A percentile compares a stretch with the other conserved stretches of the same genome.
Conservation (phyloP, 2,329 filamentous ascomycete genomes). For the Penicillium sp. region DNA sequence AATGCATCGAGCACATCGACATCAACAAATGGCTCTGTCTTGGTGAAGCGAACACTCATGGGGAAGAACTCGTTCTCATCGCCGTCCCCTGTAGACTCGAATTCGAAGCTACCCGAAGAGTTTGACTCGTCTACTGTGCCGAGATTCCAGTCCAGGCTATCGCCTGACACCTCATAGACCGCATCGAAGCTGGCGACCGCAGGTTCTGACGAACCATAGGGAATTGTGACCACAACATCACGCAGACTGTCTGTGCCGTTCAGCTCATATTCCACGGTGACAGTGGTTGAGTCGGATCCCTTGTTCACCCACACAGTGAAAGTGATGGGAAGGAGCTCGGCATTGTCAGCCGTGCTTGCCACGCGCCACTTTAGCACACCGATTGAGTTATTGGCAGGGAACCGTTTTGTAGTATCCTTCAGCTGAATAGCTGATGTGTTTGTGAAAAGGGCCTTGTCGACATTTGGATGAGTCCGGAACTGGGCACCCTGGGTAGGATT, state of each 20-base stretch:
- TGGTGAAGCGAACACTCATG: conserved; percentile 86
- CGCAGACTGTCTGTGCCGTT: conserved; percentile 71
- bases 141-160: conserved; percentile 90
- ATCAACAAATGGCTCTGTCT: conserved; percentile 79
- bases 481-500: conserved; percentile 76
- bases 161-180: conserved; percentile 86
- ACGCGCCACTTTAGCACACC: conserved; percentile 86
- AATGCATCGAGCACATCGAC: conserved; percentile 64
- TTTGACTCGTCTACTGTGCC: conserved; percentile 79
- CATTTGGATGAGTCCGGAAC: conserved; percentile 93
- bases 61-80: conserved; percentile 97
- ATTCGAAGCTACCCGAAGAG: conserved; percentile 82
- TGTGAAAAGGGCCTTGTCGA: conserved; percentile 83
- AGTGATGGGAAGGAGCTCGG: conserved; percentile 78
- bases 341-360: conserved; percentile 72
- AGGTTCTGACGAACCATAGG: conserved; percentile 78
- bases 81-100: conserved; percentile 76
- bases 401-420: conserved; percentile 78
- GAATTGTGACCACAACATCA: conserved; percentile 82
- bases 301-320: conserved; percentile 98
- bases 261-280: conserved; percentile 94
- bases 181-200: conserved; percentile 89
- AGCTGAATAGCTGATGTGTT: conserved; percentile 80
- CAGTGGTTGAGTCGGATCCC: conserved; percentile 71
- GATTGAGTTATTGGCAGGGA: conserved; percentile 90